Evolutionary conservation across 768 basidiomycete species (phyloP).

Genomic region (Hemileccinum rubropunctum): DNA sequence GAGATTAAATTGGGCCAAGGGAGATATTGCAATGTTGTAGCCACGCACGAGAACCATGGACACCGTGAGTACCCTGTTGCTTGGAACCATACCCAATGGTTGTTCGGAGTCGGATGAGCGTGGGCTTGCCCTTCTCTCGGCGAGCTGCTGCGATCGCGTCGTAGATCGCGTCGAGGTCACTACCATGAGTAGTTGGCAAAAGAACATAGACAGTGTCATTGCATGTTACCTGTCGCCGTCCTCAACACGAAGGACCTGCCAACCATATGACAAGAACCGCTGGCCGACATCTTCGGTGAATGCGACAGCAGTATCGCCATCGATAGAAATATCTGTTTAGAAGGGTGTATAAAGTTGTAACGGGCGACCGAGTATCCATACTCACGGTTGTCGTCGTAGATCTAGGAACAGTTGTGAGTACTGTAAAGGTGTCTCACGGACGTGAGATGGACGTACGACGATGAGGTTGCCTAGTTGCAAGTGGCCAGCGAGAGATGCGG

Average conservation of each 20-base stretch:
- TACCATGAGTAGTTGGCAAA: slow-evolving; percentile 29
- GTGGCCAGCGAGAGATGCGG: slow-evolving; percentile 90
- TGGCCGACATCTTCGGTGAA: slow-evolving; percentile 93
- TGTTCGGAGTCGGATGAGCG: slow-evolving; percentile 81
- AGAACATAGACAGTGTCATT: neutral
- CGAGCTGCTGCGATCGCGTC: slow-evolving; percentile 77
- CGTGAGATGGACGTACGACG: slow-evolving; percentile 54
- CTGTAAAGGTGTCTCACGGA: slow-evolving; percentile 6
- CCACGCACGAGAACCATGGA: slow-evolving; percentile 86
- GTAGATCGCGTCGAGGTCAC: slow-evolving; percentile 76
- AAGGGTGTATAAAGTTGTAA: slow-evolving; percentile 4
- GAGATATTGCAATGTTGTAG: neutral
- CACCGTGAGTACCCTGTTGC: slow-evolving; percentile 89
- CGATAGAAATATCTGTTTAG: slow-evolving; percentile 85
- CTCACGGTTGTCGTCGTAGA: slow-evolving; percentile 96
- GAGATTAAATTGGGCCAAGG: slow-evolving; percentile 4
- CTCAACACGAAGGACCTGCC: slow-evolving; percentile 86
- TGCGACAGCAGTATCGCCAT: slow-evolving; percentile 86
- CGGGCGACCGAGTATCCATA: slow-evolving; percentile 6
- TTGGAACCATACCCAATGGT: slow-evolving; percentile 95
- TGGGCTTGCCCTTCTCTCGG: slow-evolving; percentile 76
- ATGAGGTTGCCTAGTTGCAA: slow-evolving; percentile 91
- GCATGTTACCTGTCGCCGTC: slow-evolving; percentile 68
- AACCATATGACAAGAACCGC: slow-evolving; percentile 88
- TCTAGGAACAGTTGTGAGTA: slow-evolving; percentile 39